Evolutionary conservation across 2,329 filamentous ascomycete species (phyloP), one percentile per base, ranked within the genome.

Genomic region (Neopestalotiopsis clavispora): DNA sequence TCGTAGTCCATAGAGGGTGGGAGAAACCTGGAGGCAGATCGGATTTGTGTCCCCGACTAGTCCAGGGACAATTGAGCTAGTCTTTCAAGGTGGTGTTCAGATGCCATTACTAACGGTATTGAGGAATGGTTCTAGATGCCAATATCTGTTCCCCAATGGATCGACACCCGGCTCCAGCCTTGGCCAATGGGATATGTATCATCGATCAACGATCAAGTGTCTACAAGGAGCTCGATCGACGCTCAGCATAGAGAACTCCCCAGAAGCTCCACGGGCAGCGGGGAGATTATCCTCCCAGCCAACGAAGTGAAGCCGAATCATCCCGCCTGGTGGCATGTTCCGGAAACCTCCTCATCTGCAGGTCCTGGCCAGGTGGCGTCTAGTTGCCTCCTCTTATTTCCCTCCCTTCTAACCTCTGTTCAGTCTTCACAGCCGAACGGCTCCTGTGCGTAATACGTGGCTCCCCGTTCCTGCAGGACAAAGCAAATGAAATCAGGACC

Each of bases 21-120:
- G 59, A 34, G n/a, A 34, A 32, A 62, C 34, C 59, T 40, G 30
- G 59, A 30, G 14, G n/a, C 28, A 62, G 32, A 62, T 62, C 59
- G 59, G 59, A 23, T 23, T 4, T 34, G 4, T 62, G n/a, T 14
- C 59, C 59, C n/a, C 23, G 32, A 62, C 32, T 42, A 62, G 59
- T 20, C n/a, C 59, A 42, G 59, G 32, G 30, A 62, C 59, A 38
- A 7, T 30, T 12, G 4, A 10, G 30, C 5, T 38, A 38, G 34
- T 34, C 32, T 38, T 10, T 34, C 13, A 2, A 30, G 17, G 32
- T 40, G 13, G 32, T 38, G 30, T 10, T 38, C 14, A 62, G 30
- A 62, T 62, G 32, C 14, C 57, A 34, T 10, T 59, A 7, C 30
- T 14, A 6, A 28, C 20, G 57, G 23, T 30, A 28, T 30, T 17